phyloP scores from a whole-genome alignment of 805 yeast genomes.

The Saccharomyces cerevisiae region DNA sequence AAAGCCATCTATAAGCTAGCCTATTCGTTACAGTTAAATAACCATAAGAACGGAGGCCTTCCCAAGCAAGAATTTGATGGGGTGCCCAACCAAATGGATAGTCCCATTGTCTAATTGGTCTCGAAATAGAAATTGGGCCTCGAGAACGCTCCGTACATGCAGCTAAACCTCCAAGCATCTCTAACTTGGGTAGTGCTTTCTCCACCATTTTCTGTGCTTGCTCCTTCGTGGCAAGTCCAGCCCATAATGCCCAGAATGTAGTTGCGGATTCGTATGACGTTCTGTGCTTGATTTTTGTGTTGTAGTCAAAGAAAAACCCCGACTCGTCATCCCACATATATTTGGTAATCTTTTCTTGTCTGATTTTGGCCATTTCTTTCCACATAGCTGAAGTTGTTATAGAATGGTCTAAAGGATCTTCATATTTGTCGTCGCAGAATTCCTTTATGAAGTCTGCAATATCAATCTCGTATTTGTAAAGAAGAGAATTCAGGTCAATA shows the following conservation, averaged over 20 bases:
- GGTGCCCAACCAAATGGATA: constrained; percentile 99
- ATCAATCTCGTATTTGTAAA: constrained; percentile 85
- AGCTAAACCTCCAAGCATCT: constrained; percentile 80
- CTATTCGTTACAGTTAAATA: constrained; percentile 56
- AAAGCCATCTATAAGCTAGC: constrained; percentile 81
- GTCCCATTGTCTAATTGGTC: constrained; percentile 97
- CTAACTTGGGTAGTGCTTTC: constrained; percentile 58
- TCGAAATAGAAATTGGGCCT: constrained; percentile 56
- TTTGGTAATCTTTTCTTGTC: constrained; percentile 51
- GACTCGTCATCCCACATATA: constrained; percentile 79
- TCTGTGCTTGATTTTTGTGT: constrained; percentile 47
- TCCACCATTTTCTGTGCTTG: constrained; percentile 61
- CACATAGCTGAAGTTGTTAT: constrained; percentile 45
- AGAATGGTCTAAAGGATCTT: constrained; percentile 31
- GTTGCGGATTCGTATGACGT: constrained; percentile 78
- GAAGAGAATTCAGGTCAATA: constrained; percentile 74
- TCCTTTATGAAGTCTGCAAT: constrained; percentile 57
- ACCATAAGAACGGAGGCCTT: constrained; percentile 69
- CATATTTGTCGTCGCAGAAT: constrained; percentile 45
- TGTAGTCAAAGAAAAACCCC: constrained; percentile 78
- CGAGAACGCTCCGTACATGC: constrained; percentile 72
- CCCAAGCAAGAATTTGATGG: constrained; percentile 92
- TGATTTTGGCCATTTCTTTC: constrained; percentile 45
- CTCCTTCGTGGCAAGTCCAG: constrained; percentile 54
- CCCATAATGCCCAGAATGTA: constrained; percentile 87